Conservation (phyloP, 2,329 filamentous ascomycete genomes). For the Fusarium protoensiforme region DNA sequence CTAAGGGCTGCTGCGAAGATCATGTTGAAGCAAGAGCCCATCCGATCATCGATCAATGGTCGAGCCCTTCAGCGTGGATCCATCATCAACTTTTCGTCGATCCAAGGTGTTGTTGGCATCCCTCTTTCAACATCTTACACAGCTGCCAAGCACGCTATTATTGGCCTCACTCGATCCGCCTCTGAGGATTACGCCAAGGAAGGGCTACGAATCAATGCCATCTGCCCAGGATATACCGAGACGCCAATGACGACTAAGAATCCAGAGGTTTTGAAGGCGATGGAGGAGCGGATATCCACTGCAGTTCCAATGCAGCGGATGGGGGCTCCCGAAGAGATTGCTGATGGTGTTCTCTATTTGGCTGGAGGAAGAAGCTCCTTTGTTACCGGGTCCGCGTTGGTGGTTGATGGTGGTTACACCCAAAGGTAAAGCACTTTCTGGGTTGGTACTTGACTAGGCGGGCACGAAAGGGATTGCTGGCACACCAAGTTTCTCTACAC, state of each 20-base stretch:
- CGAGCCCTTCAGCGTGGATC: constrained; percentile 27
- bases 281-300: constrained; percentile 31
- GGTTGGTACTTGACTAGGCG: neutral
- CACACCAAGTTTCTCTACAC: neutral
- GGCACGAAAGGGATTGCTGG: neutral
- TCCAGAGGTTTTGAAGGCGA: constrained; percentile 42
- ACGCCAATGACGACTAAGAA: constrained; percentile 45
- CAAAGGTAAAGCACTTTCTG: constrained; percentile 19
- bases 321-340: constrained; percentile 44
- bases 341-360: constrained; percentile 43
- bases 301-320: constrained; percentile 45
- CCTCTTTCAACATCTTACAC: constrained; percentile 33
- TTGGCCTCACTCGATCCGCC: constrained; percentile 44
- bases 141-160: constrained; percentile 30
- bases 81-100: constrained; percentile 34
- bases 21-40: constrained; percentile 57
- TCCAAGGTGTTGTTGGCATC: constrained; percentile 30
- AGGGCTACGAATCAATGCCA: constrained; percentile 53
- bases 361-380: constrained; percentile 37
- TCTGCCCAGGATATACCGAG: constrained; percentile 47
- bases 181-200: constrained; percentile 55
- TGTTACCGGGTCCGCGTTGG: constrained; percentile 32
- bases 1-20: constrained; percentile 52
- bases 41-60: constrained; percentile 49
- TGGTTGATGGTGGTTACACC: constrained; percentile 33